Percentiles rank a stretch among this genome's conserved stretches.
Conservation (phyloP, 2,329 filamentous ascomycete genomes). For the Trichophyton schoenleinii region DNA sequence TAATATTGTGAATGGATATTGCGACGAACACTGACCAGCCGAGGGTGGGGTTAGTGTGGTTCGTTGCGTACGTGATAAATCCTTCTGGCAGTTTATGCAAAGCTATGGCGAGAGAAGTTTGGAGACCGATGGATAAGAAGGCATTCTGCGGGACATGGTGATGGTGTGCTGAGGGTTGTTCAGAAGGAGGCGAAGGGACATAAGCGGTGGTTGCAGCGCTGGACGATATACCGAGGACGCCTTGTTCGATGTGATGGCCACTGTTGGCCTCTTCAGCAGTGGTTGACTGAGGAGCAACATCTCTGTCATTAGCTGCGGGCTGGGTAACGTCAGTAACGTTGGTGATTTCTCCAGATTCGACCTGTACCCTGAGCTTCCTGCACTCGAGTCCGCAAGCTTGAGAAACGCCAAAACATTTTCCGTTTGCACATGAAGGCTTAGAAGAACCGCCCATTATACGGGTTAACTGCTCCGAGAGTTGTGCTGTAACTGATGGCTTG, state of each 20-base stretch:
- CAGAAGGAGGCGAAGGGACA: slow-evolving; percentile 15
- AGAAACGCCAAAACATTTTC: slow-evolving; percentile 49
- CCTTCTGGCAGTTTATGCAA: slow-evolving; percentile 88
- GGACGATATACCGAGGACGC: neutral
- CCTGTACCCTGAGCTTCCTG: slow-evolving; percentile 35
- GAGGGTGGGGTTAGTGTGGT: slow-evolving; percentile 80
- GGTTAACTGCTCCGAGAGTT: slow-evolving; percentile 9
- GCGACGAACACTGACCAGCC: slow-evolving; percentile 91
- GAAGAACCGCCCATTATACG: slow-evolving; percentile 9
- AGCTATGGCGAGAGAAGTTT: slow-evolving; percentile 89
- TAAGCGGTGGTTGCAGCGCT: slow-evolving; percentile 4
- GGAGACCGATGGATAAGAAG: slow-evolving; percentile 87
- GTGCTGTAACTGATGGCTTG: slow-evolving; percentile 6
- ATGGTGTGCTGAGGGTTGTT: slow-evolving; percentile 50
- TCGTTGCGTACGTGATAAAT: slow-evolving; percentile 88
- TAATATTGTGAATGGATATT: slow-evolving; percentile 95
- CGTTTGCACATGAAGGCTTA: slow-evolving; percentile 38
- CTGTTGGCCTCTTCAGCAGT: neutral
- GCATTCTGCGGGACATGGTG: slow-evolving; percentile 92
- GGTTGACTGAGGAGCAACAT: neutral
- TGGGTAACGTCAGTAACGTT: slow-evolving; percentile 1
- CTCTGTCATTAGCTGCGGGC: neutral
- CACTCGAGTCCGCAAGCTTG: slow-evolving; percentile 51
- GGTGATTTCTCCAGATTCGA: neutral
- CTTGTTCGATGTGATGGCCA: neutral